Conservation (phyloP, 2,329 filamentous ascomycete species). For the Stagonosporopsis vannaccii region DNA sequence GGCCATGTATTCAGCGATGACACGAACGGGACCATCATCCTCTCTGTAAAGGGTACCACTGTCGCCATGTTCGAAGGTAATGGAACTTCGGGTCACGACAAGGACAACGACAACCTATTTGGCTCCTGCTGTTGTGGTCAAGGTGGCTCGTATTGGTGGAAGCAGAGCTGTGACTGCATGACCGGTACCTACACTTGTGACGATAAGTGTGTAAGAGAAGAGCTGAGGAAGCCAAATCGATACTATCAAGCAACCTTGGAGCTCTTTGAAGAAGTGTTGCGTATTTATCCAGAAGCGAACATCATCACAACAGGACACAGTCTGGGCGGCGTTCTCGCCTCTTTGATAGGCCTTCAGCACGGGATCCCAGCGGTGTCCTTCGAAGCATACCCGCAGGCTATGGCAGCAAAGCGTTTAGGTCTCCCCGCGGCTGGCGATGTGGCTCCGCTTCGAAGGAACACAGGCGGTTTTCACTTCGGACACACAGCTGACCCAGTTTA, state of each 20-base stretch:
- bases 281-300: conserved; percentile 44
- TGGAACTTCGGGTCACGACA: conserved; percentile 46
- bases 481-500: conserved; percentile 48
- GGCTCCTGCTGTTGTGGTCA: conserved; percentile 48
- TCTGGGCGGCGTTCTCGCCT: conserved; percentile 46
- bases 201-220: conserved; percentile 43
- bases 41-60: conserved; percentile 46
- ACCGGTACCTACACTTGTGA: conserved; percentile 47
- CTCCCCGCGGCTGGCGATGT: conserved; percentile 39
- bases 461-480: conserved; percentile 47
- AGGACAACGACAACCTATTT: conserved; percentile 48
- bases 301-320: conserved; percentile 47
- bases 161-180: conserved; percentile 45
- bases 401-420: conserved; percentile 45
- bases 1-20: conserved; percentile 47
- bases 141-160: conserved; percentile 46
- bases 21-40: conserved; percentile 43
- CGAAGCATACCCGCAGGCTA: conserved; percentile 47
- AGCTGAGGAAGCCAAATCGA: conserved; percentile 40
- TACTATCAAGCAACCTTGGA: conserved; percentile 45
- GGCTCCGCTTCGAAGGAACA: conserved; percentile 42
- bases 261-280: conserved; percentile 42
- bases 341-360: conserved; percentile 44
- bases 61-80: conserved; percentile 48
- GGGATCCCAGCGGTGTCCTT: conserved; percentile 44